These are phyloP conservation scores for Leishmania tropica DNA, from an alignment of 208 protist species.

Conservation along the genomic window DNA sequence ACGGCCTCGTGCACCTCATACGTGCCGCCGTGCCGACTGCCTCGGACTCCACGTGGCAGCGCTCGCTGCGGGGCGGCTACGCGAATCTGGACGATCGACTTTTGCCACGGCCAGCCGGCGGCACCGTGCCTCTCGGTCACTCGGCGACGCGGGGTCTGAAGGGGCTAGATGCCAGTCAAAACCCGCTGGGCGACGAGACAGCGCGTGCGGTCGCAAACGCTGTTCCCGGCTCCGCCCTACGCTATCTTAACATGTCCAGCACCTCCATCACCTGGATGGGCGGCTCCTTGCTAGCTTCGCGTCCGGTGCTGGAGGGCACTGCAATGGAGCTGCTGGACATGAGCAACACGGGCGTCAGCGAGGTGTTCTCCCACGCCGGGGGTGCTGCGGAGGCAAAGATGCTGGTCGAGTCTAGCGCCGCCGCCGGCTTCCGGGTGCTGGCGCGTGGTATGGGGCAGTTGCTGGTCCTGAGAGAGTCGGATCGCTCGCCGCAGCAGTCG, in stretches of 20 bases:
- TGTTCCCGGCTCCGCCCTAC: conserved; percentile 47
- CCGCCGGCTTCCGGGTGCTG: conserved; percentile 21
- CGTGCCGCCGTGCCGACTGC: conserved; percentile 23
- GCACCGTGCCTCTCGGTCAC: not conserved
- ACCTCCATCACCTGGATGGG: conserved; percentile 44
- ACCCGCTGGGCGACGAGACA: conserved; percentile 56
- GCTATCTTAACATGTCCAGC: conserved; percentile 55
- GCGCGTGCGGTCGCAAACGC: conserved; percentile 42
- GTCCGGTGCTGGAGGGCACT: conserved; percentile 45
- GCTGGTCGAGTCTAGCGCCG: conserved; percentile 20
- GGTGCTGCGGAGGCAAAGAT: conserved; percentile 14
- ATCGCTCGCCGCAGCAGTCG: conserved; percentile 14
- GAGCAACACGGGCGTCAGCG: conserved; percentile 39
- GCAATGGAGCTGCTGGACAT: conserved; percentile 61
- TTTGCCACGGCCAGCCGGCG: not conserved
- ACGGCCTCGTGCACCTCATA: conserved; percentile 49
- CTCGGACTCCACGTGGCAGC: conserved; percentile 35
- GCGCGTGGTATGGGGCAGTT: conserved; percentile 34
- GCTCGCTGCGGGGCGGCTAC: conserved; percentile 39
- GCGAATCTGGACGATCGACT: conserved; percentile 1
- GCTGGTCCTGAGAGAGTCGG: conserved; percentile 29
- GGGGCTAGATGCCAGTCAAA: conserved; percentile 59
- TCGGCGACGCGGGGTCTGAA: conserved; percentile 26
- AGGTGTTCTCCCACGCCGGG: not conserved
- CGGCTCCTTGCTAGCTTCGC: conserved; percentile 34